Base-by-base conservation (phyloP, 2,329 filamentous ascomycete species). In the Seiridium unicorne region DNA sequence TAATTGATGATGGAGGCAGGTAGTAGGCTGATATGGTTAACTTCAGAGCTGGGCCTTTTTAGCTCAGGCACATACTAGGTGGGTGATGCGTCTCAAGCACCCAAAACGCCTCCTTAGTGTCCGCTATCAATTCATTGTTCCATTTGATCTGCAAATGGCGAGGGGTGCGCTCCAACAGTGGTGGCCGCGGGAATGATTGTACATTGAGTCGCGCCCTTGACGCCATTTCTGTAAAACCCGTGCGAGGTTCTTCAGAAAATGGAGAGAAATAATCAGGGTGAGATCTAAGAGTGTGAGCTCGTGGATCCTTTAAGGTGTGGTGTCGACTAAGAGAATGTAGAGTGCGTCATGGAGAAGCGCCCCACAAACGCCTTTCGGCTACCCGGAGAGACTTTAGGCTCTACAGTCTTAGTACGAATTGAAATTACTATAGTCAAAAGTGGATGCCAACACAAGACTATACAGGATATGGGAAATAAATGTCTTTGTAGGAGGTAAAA, bases 11-110 rank as follows among this genome's bases (percentile, higher is more conserved):
- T 1, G 76, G 79, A 1, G 86, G 84, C 4, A 89, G 74, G 68
- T 88, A 88, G 71, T 88, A 88, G 35, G 85, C 81, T 84, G 63
- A 42, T 40, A 54, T 62, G 57, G 64, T 9, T 7, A 42, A 49
- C 32, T n/a, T 44, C 13, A 34, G 44, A 35, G 36, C 48, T 51
- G 31, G 18, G 35, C 47, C 34, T 44, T 44, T 8, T 10, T 51
- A 36, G 9, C 5, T 35, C 1, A 35, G 49, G 26, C 11, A 75
- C 76, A 53, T 67, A 84, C 82, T 87, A 4, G 85, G 86, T 40
- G 85, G 83, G 65, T 88, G 85, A 64, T 84, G 83, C 18, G 84
- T 87, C 70, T 88, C 84, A 40, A 88, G 74, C 3, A 85, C 84
- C 85, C 85, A 87, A 69, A 81, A 87, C 3, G 80, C 84, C 51